Conservation (phyloP, 225 moss, liverwort and hornwort genomes). For the Anthoceros angustus region DNA sequence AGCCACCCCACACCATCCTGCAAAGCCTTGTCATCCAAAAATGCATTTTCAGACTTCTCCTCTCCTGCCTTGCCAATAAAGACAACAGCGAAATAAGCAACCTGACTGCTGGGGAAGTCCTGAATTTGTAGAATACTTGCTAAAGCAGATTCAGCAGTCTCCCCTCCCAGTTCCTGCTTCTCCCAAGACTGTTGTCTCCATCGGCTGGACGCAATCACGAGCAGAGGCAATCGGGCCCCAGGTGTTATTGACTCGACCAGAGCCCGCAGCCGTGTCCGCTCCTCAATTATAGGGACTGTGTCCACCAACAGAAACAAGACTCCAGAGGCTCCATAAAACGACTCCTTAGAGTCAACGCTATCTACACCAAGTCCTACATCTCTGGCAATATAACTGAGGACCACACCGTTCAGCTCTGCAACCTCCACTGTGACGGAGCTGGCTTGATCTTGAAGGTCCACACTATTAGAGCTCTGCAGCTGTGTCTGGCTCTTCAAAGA, state of each 20-base stretch:
- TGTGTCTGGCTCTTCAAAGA: background rate
- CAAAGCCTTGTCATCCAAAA: slow-evolving; percentile 54
- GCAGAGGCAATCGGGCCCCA: slow-evolving; percentile 62
- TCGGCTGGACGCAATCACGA: slow-evolving; percentile 43
- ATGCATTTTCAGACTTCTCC: slow-evolving; percentile 13
- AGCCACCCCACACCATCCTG: slow-evolving; percentile 61
- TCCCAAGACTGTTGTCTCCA: slow-evolving; percentile 19
- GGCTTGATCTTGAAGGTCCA: background rate
- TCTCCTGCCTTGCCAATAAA: slow-evolving; percentile 42
- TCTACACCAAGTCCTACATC: slow-evolving; percentile 21
- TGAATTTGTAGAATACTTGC: background rate
- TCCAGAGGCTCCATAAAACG: slow-evolving; percentile 43
- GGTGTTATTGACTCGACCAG: slow-evolving; percentile 45
- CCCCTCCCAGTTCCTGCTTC: slow-evolving; percentile 23
- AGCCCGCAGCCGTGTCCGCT: slow-evolving; percentile 46
- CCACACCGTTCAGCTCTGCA: slow-evolving; percentile 31
- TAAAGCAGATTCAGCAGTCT: slow-evolving; percentile 11
- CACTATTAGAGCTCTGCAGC: background rate
- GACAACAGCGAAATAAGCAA: slow-evolving; percentile 42
- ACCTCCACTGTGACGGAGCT: slow-evolving; percentile 34
- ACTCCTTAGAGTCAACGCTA: slow-evolving; percentile 12
- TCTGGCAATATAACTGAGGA: slow-evolving; percentile 45
- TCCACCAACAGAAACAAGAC: slow-evolving; percentile 51
- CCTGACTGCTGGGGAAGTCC: background rate
- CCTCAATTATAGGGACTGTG: slow-evolving; percentile 25